These are phyloP conservation scores for Xylona heveae DNA, from an alignment of 495 filamentous ascomycete species.

Conservation along the genomic window DNA sequence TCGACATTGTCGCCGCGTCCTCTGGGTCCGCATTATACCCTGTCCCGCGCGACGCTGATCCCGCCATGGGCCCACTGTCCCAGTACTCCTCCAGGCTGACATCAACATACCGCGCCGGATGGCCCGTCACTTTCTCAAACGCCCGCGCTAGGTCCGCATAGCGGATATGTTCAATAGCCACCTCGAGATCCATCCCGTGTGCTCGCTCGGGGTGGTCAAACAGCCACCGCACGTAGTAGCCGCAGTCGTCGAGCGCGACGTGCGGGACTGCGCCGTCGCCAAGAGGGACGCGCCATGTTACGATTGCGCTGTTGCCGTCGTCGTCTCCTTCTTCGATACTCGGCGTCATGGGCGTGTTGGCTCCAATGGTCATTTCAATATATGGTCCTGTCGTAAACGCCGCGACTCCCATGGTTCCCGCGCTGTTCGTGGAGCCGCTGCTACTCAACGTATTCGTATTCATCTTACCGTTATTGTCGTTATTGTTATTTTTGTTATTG, in stretches of 20 bases:
- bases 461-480: too few relatives aligned
- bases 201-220: slow-evolving; percentile 27
- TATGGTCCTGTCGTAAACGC: slow-evolving; percentile 10
- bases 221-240: slow-evolving; percentile 30
- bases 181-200: slow-evolving; percentile 27
- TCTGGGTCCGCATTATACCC: slow-evolving; percentile 20
- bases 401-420: slow-evolving; percentile 6
- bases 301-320: too few relatives aligned
- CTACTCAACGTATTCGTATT: slow-evolving; percentile 9
- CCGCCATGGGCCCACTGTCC: slow-evolving; percentile 5
- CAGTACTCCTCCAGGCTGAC: slow-evolving; percentile 24
- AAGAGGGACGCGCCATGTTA: slow-evolving; percentile 24
- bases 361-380: slow-evolving; percentile 13
- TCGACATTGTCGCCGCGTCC: slow-evolving; percentile 22
- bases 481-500: too few relatives aligned
- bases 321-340: slow-evolving; percentile 19
- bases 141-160: slow-evolving; percentile 24
- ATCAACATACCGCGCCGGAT: slow-evolving; percentile 22
- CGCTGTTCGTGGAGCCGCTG: slow-evolving; percentile 5
- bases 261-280: slow-evolving; percentile 21
- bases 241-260: slow-evolving; percentile 30
- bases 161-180: slow-evolving; percentile 24
- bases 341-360: slow-evolving; percentile 16
- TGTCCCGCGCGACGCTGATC: slow-evolving; percentile 8
- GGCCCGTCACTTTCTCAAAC: slow-evolving; percentile 30